These are phyloP conservation scores for Xylariaceae sp. DNA, from an alignment of 2,329 filamentous ascomycete genomes.

Conservation along the genomic window DNA sequence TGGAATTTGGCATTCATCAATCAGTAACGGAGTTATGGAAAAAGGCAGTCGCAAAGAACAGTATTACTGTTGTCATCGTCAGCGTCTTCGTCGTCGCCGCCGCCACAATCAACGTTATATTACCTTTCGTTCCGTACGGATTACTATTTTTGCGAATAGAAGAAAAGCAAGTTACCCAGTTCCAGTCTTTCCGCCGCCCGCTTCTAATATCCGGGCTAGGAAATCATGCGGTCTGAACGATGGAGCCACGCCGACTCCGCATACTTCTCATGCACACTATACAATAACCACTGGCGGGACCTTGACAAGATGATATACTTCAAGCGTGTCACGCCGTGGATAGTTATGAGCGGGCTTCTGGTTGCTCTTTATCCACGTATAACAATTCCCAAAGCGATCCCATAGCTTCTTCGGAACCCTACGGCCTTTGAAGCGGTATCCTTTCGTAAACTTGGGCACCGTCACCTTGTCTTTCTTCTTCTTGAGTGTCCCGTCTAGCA, in stretches of 20 bases:
- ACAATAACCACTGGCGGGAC: conserved; percentile 24
- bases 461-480: neutral
- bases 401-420: conserved; percentile 14
- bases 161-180: no score
- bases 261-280: conserved; percentile 24
- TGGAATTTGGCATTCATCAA: conserved; percentile 6
- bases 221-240: conserved; percentile 19
- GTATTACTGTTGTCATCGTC: neutral
- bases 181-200: no score
- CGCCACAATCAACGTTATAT: neutral
- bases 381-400: conserved; percentile 31
- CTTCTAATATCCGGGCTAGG: no score
- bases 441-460: neutral
- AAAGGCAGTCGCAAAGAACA: neutral
- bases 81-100: neutral
- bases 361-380: conserved; percentile 21
- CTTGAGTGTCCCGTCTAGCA: conserved; percentile 20
- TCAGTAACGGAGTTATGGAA: neutral
- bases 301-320: conserved; percentile 22
- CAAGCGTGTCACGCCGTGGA: neutral
- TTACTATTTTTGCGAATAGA: no score
- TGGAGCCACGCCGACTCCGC: conserved; percentile 24
- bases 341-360: neutral
- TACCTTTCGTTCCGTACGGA: neutral
- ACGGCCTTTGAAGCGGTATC: no score